phyloP scores from a whole-genome alignment of 148 eudicot genomes.

The Tetragonia tetragonoides region DNA sequence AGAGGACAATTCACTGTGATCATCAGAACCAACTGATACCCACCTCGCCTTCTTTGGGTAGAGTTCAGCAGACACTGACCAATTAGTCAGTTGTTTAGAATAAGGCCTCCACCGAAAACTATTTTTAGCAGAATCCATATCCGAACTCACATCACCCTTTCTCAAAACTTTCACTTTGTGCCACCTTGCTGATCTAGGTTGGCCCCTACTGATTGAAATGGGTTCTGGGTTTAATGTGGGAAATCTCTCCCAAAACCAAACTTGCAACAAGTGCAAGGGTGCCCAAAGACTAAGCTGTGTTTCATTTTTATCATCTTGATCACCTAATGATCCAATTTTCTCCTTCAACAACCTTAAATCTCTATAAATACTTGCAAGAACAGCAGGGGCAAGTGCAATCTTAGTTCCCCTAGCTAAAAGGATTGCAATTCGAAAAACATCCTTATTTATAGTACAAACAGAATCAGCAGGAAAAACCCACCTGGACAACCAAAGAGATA shows the following conservation, averaged over 20 bases:
- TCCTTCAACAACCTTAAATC: constrained; percentile 41
- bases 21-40: constrained; percentile 5
- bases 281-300: constrained; percentile 24
- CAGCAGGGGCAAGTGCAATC: constrained; percentile 44
- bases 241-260: constrained; percentile 65
- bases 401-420: constrained; percentile 34
- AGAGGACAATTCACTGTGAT: constrained; percentile 23
- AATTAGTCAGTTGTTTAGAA: constrained; percentile 9
- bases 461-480: constrained; percentile 28
- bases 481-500: constrained; percentile 46
- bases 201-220: not conserved
- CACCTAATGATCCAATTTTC: constrained; percentile 12
- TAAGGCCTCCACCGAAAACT: constrained; percentile 55
- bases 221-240: constrained; percentile 31
- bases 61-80: constrained; percentile 9
- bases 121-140: constrained; percentile 21
- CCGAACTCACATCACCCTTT: constrained; percentile 2
- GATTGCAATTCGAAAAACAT: constrained; percentile 28
- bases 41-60: constrained; percentile 22
- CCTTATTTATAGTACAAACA: constrained; percentile 14
- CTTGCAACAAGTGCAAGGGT: constrained; percentile 39
- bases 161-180: constrained; percentile 14
- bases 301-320: constrained; percentile 5
- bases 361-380: constrained; percentile 41
- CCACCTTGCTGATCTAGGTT: constrained; percentile 44